A percentile compares a stretch with the other conserved stretches of the same genome.
Evolutionary conservation across 2,329 filamentous ascomycete genomes (phyloP).

Genomic region (Biscogniauxia marginata): DNA sequence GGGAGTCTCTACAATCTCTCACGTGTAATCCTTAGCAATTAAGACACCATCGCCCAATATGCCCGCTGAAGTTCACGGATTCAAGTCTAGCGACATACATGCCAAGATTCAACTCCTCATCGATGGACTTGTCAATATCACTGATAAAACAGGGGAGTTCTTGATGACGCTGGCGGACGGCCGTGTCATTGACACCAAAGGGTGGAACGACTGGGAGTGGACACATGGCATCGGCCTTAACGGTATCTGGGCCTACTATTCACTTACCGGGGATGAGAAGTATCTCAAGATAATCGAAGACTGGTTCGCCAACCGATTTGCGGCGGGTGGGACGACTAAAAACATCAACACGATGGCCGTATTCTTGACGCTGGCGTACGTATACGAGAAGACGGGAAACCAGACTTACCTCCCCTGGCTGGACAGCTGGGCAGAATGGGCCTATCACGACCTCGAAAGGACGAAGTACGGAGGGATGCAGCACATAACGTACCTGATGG

Average conservation of each 20-base stretch:
- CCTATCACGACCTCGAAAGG: constrained; percentile 71
- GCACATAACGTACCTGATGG: constrained; percentile 69
- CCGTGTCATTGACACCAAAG: constrained; percentile 78
- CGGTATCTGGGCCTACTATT: constrained; percentile 80
- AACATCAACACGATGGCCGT: constrained; percentile 86
- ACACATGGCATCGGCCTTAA: constrained; percentile 79
- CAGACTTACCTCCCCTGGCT: constrained; percentile 72
- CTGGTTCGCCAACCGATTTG: constrained; percentile 71
- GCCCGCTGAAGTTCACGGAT: constrained; percentile 43
- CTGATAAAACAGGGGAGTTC: constrained; percentile 72
- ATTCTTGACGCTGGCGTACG: constrained; percentile 70
- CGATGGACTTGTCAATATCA: constrained; percentile 73
- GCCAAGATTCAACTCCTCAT: constrained; percentile 65
- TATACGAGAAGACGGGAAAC: constrained; percentile 74
- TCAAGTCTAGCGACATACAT: constrained; percentile 49
- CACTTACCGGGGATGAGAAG: constrained; percentile 60
- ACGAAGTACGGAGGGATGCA: constrained; percentile 73
- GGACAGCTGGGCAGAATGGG: constrained; percentile 80
- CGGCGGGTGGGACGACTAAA: constrained; percentile 72
- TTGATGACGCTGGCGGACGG: constrained; percentile 69
- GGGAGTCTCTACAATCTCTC: neutral
- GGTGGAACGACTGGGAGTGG: constrained; percentile 83
- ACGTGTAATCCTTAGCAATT: neutral
- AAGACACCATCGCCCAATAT: constrained; percentile 27
- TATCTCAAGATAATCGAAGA: constrained; percentile 66